Percentiles rank a stretch among this genome's conserved stretches.
phyloP scores from a whole-genome alignment of 1,284 basidiomycete species.

The Dichomitus squalens region DNA sequence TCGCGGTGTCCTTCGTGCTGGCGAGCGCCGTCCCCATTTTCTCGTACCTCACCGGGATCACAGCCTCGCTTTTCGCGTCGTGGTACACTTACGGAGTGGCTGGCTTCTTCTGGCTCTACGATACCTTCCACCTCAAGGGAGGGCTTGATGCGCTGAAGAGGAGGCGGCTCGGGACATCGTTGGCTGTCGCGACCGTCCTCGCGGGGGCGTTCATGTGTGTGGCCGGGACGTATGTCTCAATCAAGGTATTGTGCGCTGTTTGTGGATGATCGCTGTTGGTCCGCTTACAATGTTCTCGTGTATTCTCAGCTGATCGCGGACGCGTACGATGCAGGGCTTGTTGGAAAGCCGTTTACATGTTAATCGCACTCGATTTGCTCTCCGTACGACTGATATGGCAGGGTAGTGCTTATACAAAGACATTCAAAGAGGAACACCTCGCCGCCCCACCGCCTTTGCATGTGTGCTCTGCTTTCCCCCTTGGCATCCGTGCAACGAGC shows the following conservation, averaged over 20 bases:
- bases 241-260: constrained; percentile 39
- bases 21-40: constrained; percentile 61
- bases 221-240: constrained; percentile 54
- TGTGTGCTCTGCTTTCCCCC: no score
- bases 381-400: no score
- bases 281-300: not conserved
- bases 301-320: constrained; percentile 2
- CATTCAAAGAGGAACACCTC: no score
- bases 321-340: constrained; percentile 1
- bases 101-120: constrained; percentile 58
- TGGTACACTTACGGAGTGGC: constrained; percentile 63
- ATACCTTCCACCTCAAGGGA: constrained; percentile 44
- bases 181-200: constrained; percentile 48
- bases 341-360: constrained; percentile 4
- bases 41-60: constrained; percentile 53
- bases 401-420: no score
- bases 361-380: not conserved
- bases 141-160: constrained; percentile 36
- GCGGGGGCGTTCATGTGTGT: constrained; percentile 57
- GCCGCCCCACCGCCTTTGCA: no score
- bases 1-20: constrained; percentile 53
- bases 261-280: not conserved
- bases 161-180: constrained; percentile 35
- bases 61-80: constrained; percentile 57
- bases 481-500: no score